Evolutionary conservation across 352 stramenopile genomes (phyloP), one percentile per base, ranked within the genome.

Genomic region (Peronosclerospora sorghi): DNA sequence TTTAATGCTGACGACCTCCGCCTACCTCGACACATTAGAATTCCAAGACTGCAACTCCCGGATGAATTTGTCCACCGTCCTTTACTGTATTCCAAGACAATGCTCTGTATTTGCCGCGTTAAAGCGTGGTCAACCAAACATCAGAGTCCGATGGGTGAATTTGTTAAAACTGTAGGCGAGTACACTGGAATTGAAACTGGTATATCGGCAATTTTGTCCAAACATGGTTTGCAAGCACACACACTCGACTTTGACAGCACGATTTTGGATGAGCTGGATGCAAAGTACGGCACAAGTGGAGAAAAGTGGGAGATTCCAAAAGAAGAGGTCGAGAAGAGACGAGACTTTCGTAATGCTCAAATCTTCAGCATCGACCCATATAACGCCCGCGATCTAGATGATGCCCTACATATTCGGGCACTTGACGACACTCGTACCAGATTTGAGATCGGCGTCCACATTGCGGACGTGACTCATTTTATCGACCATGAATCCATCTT

Each of bases 321-420:
- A 9, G 63, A 83, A 49, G 95, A 97, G 51, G 52, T 95, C 1
- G 70, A 61, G 9, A 68, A 71, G 15, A 71, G 95, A 13, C 72
- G 86, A 1, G 95, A 98, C 57, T 96, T 98, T 37, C 79, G 94
- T 6, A 35, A 65, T 0, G 47, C 55, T 20, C 73, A 91, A 36
- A 96, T 98, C 43, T 98, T 98, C 54, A 98, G 92, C 5, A 98
- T 98, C 34, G 95, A 98, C 68, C 95, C 95, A 14, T 95, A 93
- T 35, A 97, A 92, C 8, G 93, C 95, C 2, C 90, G 88, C 17
- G 95, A 98, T 80, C 65, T 99, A 32, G 94, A 98, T 47, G 96
- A 99, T 61, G 95, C 95, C 17, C 59, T 98, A 34, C 89, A 97
- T 54, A 87, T 98, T 46, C 73, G 68, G 15, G 60, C 65, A 7